Percentiles rank a stretch among this genome's conserved stretches.
These are phyloP conservation scores for Cyclotella atomus DNA, from an alignment of 108 stramenopile genomes.

Conservation along the genomic window DNA sequence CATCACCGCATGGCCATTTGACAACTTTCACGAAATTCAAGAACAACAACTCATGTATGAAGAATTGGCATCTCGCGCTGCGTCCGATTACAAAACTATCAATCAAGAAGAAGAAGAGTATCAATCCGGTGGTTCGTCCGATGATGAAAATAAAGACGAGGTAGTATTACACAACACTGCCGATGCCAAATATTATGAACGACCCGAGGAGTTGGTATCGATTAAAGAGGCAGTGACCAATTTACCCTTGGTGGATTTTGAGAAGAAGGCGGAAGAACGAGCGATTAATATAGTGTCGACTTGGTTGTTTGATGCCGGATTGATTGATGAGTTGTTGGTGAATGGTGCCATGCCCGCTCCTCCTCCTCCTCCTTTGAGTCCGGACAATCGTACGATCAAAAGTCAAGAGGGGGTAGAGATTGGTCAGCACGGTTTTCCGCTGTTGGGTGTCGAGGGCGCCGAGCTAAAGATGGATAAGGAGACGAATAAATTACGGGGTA, in stretches of 20 bases:
- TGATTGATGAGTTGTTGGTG: slow-evolving; percentile 87
- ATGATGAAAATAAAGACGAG: slow-evolving; percentile 33
- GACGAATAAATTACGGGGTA: slow-evolving; percentile 71
- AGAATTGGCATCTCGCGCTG: slow-evolving; percentile 53
- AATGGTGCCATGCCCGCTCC: slow-evolving; percentile 56
- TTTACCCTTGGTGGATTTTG: slow-evolving; percentile 78
- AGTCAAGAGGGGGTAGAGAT: slow-evolving; percentile 74
- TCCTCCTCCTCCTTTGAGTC: neutral
- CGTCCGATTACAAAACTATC: slow-evolving; percentile 17
- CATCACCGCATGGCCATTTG: slow-evolving; percentile 78
- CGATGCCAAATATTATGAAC: slow-evolving; percentile 54
- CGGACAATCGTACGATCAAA: slow-evolving; percentile 11
- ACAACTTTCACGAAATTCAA: slow-evolving; percentile 85
- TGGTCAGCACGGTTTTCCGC: slow-evolving; percentile 67
- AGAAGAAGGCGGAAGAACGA: slow-evolving; percentile 82
- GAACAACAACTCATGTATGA: slow-evolving; percentile 59
- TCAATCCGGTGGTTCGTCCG: too few relatives aligned
- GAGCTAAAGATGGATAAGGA: slow-evolving; percentile 89
- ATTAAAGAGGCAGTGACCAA: slow-evolving; percentile 81
- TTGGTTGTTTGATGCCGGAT: slow-evolving; percentile 88
- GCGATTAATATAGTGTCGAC: slow-evolving; percentile 79
- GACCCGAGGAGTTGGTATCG: slow-evolving; percentile 78
- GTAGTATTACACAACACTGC: neutral
- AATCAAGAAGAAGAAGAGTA: slow-evolving; percentile 12
- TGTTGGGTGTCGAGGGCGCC: slow-evolving; percentile 55